Conservation (phyloP, 2,329 filamentous ascomycete species). For the Fusarium sp. region DNA sequence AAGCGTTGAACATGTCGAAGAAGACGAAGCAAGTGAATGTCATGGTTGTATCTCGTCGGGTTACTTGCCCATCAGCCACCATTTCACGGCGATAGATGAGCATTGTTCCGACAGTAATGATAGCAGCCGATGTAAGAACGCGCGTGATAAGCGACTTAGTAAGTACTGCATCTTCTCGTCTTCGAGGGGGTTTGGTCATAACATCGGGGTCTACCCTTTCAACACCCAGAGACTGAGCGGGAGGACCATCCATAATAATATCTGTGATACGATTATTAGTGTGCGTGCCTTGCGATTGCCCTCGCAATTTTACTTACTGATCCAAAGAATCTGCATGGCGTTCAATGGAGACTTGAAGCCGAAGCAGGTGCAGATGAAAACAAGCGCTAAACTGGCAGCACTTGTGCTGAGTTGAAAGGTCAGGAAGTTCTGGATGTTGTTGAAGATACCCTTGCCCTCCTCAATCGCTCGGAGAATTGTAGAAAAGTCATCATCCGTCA, state of each 20-base stretch:
- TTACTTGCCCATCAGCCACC: conserved; percentile 83
- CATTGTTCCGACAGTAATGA: conserved; percentile 95
- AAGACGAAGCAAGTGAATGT: conserved; percentile 99
- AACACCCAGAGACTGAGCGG: conserved; percentile 95
- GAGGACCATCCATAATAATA: conserved; percentile 99
- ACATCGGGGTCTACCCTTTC: conserved; percentile 95
- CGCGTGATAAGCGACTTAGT: conserved; percentile 84
- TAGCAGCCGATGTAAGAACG: conserved; percentile 85
- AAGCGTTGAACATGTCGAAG: conserved; percentile 99
- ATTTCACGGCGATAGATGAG: conserved; percentile 93
- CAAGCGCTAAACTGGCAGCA: conserved; percentile 90
- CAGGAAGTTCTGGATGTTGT: conserved; percentile 99
- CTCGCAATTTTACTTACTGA: conserved; percentile 77
- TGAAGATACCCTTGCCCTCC: conserved; percentile 99
- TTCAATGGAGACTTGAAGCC: conserved; percentile 97
- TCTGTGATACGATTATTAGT: conserved; percentile 66
- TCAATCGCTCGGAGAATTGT: conserved; percentile 96
- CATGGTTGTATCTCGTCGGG: conserved; percentile 96
- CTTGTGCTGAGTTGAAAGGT: conserved; percentile 98
- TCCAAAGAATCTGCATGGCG: conserved; percentile 99
- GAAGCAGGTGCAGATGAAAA: conserved; percentile 91
- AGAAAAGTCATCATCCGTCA: conserved; percentile 90
- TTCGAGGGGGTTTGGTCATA: conserved; percentile 88
- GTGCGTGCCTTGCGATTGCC: neutral
- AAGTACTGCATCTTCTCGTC: conserved; percentile 90